A percentile compares a stretch with the other conserved stretches of the same genome.
Evolutionary conservation across 1,284 basidiomycete species (phyloP).

Genomic region (Rhizoctonia solani): DNA sequence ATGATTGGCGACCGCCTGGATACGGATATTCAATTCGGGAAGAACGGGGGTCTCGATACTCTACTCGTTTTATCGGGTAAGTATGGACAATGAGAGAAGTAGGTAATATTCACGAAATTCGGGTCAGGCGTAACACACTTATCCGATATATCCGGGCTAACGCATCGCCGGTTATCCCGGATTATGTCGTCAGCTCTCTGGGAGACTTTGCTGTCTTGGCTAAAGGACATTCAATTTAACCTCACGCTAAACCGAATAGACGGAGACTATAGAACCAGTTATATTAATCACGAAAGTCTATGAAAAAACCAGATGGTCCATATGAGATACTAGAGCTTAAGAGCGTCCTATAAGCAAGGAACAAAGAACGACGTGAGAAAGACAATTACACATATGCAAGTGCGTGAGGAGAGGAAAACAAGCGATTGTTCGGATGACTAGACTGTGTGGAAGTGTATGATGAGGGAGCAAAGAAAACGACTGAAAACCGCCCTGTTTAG

Average conservation of each 20-base stretch:
- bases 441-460: slow-evolving; percentile 27
- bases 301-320: slow-evolving; percentile 27
- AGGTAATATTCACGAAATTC: slow-evolving; percentile 11
- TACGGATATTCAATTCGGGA: slow-evolving; percentile 93
- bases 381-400: slow-evolving; percentile 33
- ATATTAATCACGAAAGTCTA: slow-evolving; percentile 36
- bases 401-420: slow-evolving; percentile 33
- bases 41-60: slow-evolving; percentile 82
- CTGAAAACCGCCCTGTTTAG: slow-evolving; percentile 18
- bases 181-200: slow-evolving; percentile 77
- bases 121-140: slow-evolving; percentile 69
- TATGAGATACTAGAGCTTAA: slow-evolving; percentile 4
- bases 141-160: slow-evolving; percentile 70
- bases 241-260: not conserved
- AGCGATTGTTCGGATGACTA: slow-evolving; percentile 29
- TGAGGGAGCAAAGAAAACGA: slow-evolving; percentile 17
- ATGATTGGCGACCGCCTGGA: slow-evolving; percentile 96
- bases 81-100: slow-evolving; percentile 11
- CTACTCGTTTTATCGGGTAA: slow-evolving; percentile 92
- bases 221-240: slow-evolving; percentile 6
- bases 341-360: slow-evolving; percentile 26
- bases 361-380: slow-evolving; percentile 33
- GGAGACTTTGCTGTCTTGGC: slow-evolving; percentile 62
- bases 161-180: slow-evolving; percentile 72
- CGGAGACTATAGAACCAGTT: slow-evolving; percentile 2